Evolutionary conservation across 352 stramenopile species (phyloP), one percentile per base, ranked within the genome.

Genomic region (Globisporangium cylindrosporum): DNA sequence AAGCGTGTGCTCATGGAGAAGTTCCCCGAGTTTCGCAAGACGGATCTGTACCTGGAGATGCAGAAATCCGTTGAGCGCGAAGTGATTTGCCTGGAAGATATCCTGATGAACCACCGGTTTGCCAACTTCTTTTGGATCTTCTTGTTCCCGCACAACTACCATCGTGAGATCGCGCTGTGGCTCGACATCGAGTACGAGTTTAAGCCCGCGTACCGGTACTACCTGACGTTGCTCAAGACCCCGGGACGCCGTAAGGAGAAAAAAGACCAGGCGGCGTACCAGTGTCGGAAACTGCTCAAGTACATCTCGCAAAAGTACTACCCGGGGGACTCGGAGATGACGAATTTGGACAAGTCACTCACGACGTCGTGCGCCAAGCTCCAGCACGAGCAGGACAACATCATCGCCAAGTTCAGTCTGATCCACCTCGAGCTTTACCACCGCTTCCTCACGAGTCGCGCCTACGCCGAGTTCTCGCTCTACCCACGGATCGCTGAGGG

Each of bases 51-150:
- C 62, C 68, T 68, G 25, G 88, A 95, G 64, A 93, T 95, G 88
- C 77, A 83, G 56, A 87, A 85, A 65, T 88, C 81, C 14, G 86
- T 94, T 22, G 79, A 90, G 64, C 83, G 88, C 22, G 84, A 94
- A 75, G 83, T 95, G 41, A 89, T 95, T 20, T 84, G 77, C 15
- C 74, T 95, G 1, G 88, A 95, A 59, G 87, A 93, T 36, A 93
- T 95, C 9, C 63, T 95, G 68, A 92, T 95, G 83, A 95, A 95
- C 64, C 88, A 93, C 56, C 83, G 87, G 4, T 92, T 95, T 60
- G 87, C 85, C 46, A 93, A 94, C 59, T 95, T 93, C 68, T 95
- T 95, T 55, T 93, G 84, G 86, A 86, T 93, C n/a, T 95, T 95
- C 66, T 68, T 92, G 20, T 95, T 95, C 62, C 88, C 86, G 4